These are phyloP conservation scores for Toxicodendron radicans DNA, from an alignment of 345 rosid species.

Conservation along the genomic window DNA sequence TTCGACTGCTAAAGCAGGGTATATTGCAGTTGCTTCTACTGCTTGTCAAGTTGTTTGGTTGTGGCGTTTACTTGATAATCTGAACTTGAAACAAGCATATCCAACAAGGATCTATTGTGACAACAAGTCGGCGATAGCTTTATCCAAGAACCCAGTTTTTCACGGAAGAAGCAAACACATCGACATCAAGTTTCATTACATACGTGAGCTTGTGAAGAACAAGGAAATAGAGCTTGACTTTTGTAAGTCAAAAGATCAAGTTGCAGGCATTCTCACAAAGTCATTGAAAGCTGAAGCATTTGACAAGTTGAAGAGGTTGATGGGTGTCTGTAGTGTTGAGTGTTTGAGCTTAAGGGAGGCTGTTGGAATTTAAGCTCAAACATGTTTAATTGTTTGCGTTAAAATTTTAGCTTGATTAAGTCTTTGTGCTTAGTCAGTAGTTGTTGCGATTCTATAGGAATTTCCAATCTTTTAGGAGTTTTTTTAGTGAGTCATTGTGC, in stretches of 20 bases:
- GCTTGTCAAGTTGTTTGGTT: neutral
- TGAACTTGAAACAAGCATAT: neutral
- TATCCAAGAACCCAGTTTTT: neutral
- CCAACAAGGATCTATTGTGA: neutral
- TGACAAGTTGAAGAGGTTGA: neutral
- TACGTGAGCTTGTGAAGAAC: neutral
- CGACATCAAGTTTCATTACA: neutral
- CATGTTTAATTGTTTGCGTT: too few relatives aligned
- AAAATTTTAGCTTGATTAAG: too few relatives aligned
- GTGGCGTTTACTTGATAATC: neutral
- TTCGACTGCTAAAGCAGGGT: neutral
- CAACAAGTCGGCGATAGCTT: neutral
- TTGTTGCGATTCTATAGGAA: too few relatives aligned
- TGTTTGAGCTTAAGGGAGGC: too few relatives aligned
- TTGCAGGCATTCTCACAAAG: neutral
- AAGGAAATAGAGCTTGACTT: neutral
- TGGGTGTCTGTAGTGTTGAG: too few relatives aligned
- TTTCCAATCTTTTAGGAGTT: too few relatives aligned
- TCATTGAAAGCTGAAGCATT: too few relatives aligned
- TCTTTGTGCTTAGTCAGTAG: too few relatives aligned
- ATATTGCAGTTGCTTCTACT: neutral
- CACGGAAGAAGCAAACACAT: too few relatives aligned
- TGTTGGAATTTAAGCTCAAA: too few relatives aligned
- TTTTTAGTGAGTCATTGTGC: too few relatives aligned
- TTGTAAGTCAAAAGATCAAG: neutral